Evolutionary conservation across 768 basidiomycete genomes (phyloP).

Genomic region (Leccinellum luteum): DNA sequence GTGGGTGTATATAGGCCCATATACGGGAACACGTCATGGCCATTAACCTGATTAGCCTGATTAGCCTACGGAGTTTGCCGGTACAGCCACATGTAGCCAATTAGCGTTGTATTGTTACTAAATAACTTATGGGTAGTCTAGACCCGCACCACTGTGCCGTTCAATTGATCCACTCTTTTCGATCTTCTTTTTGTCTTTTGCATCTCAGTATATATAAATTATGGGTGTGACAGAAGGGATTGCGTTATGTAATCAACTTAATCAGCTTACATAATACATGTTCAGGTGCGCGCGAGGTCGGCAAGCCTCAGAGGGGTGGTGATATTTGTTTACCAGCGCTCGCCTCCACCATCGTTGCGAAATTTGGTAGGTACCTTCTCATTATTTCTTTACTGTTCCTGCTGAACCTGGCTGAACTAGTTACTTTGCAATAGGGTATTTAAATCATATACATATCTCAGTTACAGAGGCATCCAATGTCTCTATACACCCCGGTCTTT

Average conservation of each 20-base stretch:
- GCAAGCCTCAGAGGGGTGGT: too few species aligned
- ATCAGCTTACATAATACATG: slow-evolving; percentile 12
- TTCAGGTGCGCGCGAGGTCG: too few species aligned
- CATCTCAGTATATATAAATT: background rate
- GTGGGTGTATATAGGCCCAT: background rate
- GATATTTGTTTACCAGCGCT: background rate
- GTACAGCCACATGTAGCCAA: background rate
- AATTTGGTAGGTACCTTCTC: slow-evolving; percentile 6
- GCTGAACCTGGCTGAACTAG: background rate
- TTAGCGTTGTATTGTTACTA: background rate
- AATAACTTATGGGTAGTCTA: background rate
- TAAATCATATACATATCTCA: too few species aligned
- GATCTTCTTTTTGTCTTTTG: background rate
- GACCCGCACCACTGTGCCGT: background rate
- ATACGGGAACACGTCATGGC: background rate
- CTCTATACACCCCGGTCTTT: slow-evolving; percentile 35
- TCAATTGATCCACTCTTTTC: background rate
- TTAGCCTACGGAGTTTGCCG: background rate
- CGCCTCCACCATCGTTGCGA: background rate
- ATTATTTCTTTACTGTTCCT: background rate
- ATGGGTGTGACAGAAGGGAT: background rate
- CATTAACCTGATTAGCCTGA: background rate
- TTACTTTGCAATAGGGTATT: background rate
- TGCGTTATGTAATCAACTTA: slow-evolving; percentile 11
- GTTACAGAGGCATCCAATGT: slow-evolving; percentile 19